A percentile compares a stretch with the other conserved stretches of the same genome.
Conservation (phyloP, 1,284 basidiomycete species). For the Clitocybe nebularis region DNA sequence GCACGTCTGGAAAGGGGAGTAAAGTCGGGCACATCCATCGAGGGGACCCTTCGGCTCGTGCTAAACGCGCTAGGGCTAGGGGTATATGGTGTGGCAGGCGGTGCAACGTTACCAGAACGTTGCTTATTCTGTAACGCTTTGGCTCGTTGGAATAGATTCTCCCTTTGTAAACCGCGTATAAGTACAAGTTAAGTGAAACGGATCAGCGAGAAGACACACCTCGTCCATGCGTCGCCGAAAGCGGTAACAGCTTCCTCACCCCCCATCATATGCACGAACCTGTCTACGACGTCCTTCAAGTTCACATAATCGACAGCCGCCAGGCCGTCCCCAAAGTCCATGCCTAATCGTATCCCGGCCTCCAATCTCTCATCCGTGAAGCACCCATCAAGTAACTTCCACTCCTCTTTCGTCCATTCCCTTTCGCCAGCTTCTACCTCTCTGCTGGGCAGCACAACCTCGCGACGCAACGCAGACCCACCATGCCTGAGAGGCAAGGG, state of each 20-base stretch:
- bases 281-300: constrained; percentile 49
- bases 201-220: constrained; percentile 42
- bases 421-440: constrained; percentile 17
- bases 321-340: constrained; percentile 28
- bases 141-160: constrained; percentile 49
- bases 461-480: not conserved
- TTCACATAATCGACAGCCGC: constrained; percentile 47
- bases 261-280: constrained; percentile 48
- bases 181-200: constrained; percentile 7
- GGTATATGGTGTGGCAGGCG: constrained; percentile 39
- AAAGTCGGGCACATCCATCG: constrained; percentile 47
- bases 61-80: constrained; percentile 15
- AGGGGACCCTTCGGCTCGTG: constrained; percentile 17
- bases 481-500: constrained; percentile 17
- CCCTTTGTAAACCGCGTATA: constrained; percentile 34
- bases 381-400: constrained; percentile 72
- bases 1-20: constrained; percentile 38
- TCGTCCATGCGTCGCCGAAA: constrained; percentile 47
- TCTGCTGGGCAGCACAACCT: too few species aligned
- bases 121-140: constrained; percentile 62
- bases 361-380: constrained; percentile 65
- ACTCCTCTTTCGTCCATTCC: constrained; percentile 67
- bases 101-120: constrained; percentile 49
- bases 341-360: constrained; percentile 30
- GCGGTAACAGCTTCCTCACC: constrained; percentile 32